phyloP scores from a whole-genome alignment of 1,284 basidiomycete species.

The Pseudozyma tsukubaensis region DNA sequence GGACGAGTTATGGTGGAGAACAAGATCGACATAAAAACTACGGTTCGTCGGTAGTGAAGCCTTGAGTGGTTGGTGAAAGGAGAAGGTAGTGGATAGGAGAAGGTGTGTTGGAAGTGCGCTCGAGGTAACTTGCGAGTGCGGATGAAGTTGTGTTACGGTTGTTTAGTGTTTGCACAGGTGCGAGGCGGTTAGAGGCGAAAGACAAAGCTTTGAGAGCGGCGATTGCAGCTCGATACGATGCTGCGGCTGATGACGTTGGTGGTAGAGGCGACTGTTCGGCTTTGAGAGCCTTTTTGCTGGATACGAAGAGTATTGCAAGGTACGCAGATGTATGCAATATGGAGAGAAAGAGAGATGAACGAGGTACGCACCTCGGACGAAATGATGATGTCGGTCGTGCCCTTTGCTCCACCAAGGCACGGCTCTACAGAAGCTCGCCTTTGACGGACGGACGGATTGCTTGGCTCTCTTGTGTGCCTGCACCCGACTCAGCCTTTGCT shows the following conservation, averaged over 20 bases:
- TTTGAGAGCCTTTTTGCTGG: not conserved
- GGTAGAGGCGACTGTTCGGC: not conserved
- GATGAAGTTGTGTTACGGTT: not conserved
- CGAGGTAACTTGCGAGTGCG: not conserved
- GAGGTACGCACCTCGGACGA: no score
- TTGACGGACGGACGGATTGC: no score
- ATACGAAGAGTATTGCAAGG: not conserved
- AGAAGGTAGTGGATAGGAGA: not conserved
- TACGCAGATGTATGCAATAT: not conserved
- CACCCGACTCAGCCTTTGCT: not conserved
- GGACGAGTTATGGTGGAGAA: slow-evolving; percentile 52
- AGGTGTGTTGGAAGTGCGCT: not conserved
- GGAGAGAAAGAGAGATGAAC: not conserved
- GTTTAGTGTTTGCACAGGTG: not conserved
- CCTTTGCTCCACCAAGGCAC: no score
- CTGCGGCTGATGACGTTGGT: not conserved
- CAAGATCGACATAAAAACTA: slow-evolving; percentile 54
- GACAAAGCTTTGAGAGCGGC: slow-evolving; percentile 12
- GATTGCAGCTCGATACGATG: slow-evolving; percentile 2
- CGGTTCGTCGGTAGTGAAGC: slow-evolving; percentile 15
- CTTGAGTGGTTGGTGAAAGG: slow-evolving; percentile 17
- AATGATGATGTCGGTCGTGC: no score
- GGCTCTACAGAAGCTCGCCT: no score
- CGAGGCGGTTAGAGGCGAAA: not conserved
- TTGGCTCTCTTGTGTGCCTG: not conserved